Base-by-base conservation (phyloP, 129 eudicot species). In the Pulicaria dysenterica region DNA sequence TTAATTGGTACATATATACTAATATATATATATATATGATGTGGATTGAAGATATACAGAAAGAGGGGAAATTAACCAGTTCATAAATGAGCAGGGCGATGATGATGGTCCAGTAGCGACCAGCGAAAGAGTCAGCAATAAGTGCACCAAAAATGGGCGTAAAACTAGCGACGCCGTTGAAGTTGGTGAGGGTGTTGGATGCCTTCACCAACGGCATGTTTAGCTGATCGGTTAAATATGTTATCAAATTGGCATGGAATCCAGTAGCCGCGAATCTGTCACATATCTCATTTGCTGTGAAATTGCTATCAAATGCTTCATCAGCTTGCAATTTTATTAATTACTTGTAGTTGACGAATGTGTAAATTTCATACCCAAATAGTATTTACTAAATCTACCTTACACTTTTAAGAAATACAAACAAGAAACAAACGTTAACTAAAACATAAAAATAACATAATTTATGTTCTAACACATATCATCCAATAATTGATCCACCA, bases 241-340 rank as follows among this genome's bases (percentile, higher is more conserved):
- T 83, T 9, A 85, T 70, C 84, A 85, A 70, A 70, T 89, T 89
- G 24, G 95, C 74, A 34, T 74, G 76, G 59, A 83, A 89, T 0
- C 95, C 95, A 19, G 82, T 79, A 5, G 79, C 82, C 0, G 89
- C 91, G 48, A 89, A 76, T 69, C 70, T 79, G 66, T 89, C 95
- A 43, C 95, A 85, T 73, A 86, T 77, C 69, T 89, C 95, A 71
- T 83, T 89, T 16, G 89, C 95, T 89, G 91, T 11, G 2, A 64
- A 56, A 47, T 49, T 44, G 2, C 31, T 24, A 24, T 24, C 31
- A 24, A 24, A 24, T 24, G 31, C 31, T 24, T 24, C 31, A 24
- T 24, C 31, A 24, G 31, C 2, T 24, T 24, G 31, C 31, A 24
- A 24, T 24, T 24, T 0, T 0, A 24, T 24, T 24, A 24, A 24